Conservation (phyloP, 352 stramenopile species). For the Vaucheria bursata region DNA sequence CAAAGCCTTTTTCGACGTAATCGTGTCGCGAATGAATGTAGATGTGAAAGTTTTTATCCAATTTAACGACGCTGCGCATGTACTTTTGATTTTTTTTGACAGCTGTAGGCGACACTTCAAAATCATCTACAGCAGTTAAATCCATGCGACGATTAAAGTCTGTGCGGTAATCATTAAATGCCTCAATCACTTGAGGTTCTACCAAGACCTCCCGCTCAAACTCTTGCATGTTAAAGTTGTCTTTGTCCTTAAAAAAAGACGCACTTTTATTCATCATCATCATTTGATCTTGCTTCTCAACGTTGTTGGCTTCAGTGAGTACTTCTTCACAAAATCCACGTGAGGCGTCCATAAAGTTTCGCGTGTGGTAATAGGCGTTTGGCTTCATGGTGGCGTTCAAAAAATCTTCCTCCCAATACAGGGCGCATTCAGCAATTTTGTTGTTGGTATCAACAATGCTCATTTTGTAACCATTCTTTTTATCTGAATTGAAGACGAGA, state of each 20-base stretch:
- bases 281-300: background rate
- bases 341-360: background rate
- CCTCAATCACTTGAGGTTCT: background rate
- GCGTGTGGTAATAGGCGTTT: background rate
- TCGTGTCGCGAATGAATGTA: background rate
- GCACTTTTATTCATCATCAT: background rate
- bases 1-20: background rate
- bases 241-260: constrained; percentile 1
- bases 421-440: background rate
- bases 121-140: background rate
- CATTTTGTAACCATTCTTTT: background rate
- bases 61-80: constrained; percentile 1
- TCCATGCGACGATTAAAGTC: background rate
- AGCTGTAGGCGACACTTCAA: background rate
- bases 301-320: background rate
- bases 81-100: constrained; percentile 2
- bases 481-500: background rate
- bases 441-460: background rate
- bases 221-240: background rate
- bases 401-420: constrained; percentile 4
- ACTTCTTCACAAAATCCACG: constrained; percentile 2
- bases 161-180: background rate
- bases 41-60: constrained; percentile 3
- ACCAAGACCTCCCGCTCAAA: background rate
- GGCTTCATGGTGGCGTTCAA: background rate